Conservation (phyloP, 148 eudicot species). For the Camellia sinensis region DNA sequence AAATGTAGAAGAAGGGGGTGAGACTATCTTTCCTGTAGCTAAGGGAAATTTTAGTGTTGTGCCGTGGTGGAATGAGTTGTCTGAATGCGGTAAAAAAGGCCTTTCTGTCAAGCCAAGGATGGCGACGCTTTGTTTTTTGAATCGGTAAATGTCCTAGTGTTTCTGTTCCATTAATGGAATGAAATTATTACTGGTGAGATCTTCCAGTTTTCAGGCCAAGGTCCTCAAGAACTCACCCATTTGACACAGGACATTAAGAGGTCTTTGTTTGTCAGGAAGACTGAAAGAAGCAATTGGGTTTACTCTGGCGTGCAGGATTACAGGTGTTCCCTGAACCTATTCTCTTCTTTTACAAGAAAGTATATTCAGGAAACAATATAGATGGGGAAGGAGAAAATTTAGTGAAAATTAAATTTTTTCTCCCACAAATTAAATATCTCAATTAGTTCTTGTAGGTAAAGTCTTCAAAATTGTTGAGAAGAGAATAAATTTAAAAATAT, state of each 20-base stretch:
- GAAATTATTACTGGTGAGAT: slow-evolving; percentile 38
- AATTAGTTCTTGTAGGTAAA: no score
- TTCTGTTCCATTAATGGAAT: slow-evolving; percentile 8
- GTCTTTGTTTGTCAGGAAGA: slow-evolving; percentile 69
- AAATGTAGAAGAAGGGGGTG: no score
- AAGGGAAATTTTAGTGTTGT: no score
- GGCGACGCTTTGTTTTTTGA: no score
- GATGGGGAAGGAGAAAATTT: slow-evolving; percentile 59
- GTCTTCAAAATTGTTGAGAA: no score
- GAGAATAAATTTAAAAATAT: no score
- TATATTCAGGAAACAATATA: slow-evolving; percentile 48
- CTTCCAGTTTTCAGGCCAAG: slow-evolving; percentile 80
- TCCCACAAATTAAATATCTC: no score
- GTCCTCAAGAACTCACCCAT: slow-evolving; percentile 20
- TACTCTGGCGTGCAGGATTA: slow-evolving; percentile 44
- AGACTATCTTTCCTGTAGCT: no score
- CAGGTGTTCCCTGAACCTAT: slow-evolving; percentile 47
- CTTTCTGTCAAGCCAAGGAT: no score
- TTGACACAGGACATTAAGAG: slow-evolving; percentile 65
- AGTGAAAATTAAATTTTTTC: no score
- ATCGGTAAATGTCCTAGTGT: not conserved
- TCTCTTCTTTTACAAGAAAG: slow-evolving; percentile 87
- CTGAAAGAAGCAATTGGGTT: slow-evolving; percentile 63
- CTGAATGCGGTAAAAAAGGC: no score
- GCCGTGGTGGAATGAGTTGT: no score